phyloP scores from a whole-genome alignment of 1,284 basidiomycete genomes.

The Cutaneotrichosporon dermatis region DNA sequence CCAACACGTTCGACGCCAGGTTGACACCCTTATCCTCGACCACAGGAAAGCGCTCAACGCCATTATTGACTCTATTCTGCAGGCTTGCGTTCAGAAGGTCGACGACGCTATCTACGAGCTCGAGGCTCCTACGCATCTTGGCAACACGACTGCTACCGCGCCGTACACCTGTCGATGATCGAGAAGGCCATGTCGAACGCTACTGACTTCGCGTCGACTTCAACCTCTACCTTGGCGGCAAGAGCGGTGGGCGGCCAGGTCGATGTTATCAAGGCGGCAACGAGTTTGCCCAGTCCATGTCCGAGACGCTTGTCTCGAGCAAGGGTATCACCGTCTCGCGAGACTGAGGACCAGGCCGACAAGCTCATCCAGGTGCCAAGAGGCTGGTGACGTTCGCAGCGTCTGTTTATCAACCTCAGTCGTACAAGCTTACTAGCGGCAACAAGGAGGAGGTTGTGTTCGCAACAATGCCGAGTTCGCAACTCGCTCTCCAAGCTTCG shows the following conservation, averaged over 20 bases:
- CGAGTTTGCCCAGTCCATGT: constrained; percentile 87
- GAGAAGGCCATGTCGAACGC: constrained; percentile 92
- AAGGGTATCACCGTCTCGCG: constrained; percentile 93
- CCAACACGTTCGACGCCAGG: constrained; percentile 91
- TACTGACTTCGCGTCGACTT: constrained; percentile 95
- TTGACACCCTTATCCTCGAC: constrained; percentile 94
- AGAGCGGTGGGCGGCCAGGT: constrained; percentile 82
- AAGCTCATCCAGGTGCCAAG: constrained; percentile 81
- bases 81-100: constrained; percentile 93
- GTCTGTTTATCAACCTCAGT: constrained; percentile 92
- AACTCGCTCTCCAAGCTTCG: constrained; percentile 77
- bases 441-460: constrained; percentile 83
- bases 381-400: constrained; percentile 81
- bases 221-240: constrained; percentile 83
- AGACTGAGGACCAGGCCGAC: constrained; percentile 86
- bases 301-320: constrained; percentile 85
- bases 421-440: constrained; percentile 76
- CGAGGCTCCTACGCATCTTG: constrained; percentile 87
- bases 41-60: constrained; percentile 97
- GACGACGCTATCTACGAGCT: constrained; percentile 97
- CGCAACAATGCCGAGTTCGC: constrained; percentile 84
- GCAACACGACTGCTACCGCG: constrained; percentile 92
- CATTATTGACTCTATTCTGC: constrained; percentile 97
- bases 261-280: constrained; percentile 95
- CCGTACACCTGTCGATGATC: constrained; percentile 98